Conservation (phyloP, 345 rosid species). For the thale cress (Arabidopsis thaliana) region TAIR10.1 NC_003075.7:18510501-18511000, state of each 20-base stretch:
- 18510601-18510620: conserved; percentile 43
- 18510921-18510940: conserved; percentile 5
- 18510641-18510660: not conserved
- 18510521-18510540: conserved; percentile 4
- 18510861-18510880: conserved; percentile 45
- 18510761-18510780: conserved; percentile 28
- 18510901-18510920: not conserved
- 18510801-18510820: conserved; percentile 40
- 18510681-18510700: not conserved
- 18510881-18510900: conserved; percentile 18
- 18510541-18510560: not conserved
- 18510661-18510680: conserved; percentile 33
- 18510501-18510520: conserved; percentile 9
- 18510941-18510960: conserved; percentile 25
- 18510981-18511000: conserved; percentile 26
- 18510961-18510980: not conserved
- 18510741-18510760: not conserved
- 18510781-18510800: conserved; percentile 33
- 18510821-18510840: not conserved
- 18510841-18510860: conserved; percentile 20
- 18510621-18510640: conserved; percentile 41
- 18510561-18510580: conserved; percentile 16
- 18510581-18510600: conserved; percentile 4
- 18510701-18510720: not conserved
- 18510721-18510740: conserved; percentile 9